These are phyloP conservation scores for Ceratopteris richardii DNA, from an alignment of 75 land plant species.

Conservation along the genomic window DNA sequence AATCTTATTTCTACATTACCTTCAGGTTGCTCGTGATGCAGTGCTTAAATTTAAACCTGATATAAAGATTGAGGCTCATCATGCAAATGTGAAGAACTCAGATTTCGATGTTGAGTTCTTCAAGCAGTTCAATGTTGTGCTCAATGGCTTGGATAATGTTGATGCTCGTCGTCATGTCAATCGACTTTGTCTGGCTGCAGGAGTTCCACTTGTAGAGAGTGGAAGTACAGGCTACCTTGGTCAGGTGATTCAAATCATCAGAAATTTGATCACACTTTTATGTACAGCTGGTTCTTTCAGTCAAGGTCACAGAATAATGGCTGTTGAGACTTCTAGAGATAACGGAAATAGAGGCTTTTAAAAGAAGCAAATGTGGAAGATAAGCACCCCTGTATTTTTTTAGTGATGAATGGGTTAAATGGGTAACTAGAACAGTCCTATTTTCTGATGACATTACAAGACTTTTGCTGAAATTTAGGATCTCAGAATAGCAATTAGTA, in stretches of 20 bases:
- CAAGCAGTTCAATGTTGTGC: conserved; percentile 89
- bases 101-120: conserved; percentile 88
- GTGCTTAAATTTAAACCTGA: conserved; percentile 82
- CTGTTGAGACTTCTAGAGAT: too few relatives aligned
- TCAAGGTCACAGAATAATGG: too few relatives aligned
- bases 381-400: too few relatives aligned
- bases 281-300: too few relatives aligned
- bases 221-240: conserved; percentile 98
- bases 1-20: not conserved
- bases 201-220: conserved; percentile 95
- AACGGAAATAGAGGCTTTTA: too few relatives aligned
- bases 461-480: too few relatives aligned
- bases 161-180: conserved; percentile 99
- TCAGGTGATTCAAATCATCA: conserved; percentile 45
- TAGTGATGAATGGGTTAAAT: too few relatives aligned
- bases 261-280: not conserved
- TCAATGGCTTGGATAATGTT: conserved; percentile 94
- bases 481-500: too few relatives aligned
- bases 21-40: conserved; percentile 96
- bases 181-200: conserved; percentile 96
- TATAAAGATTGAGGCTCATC: conserved; percentile 76
- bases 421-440: too few relatives aligned
- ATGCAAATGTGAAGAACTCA: conserved; percentile 89
- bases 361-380: too few relatives aligned
- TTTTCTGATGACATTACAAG: too few relatives aligned